phyloP scores from a whole-genome alignment of 768 basidiomycete species.

The Amanita jacksonii region DNA sequence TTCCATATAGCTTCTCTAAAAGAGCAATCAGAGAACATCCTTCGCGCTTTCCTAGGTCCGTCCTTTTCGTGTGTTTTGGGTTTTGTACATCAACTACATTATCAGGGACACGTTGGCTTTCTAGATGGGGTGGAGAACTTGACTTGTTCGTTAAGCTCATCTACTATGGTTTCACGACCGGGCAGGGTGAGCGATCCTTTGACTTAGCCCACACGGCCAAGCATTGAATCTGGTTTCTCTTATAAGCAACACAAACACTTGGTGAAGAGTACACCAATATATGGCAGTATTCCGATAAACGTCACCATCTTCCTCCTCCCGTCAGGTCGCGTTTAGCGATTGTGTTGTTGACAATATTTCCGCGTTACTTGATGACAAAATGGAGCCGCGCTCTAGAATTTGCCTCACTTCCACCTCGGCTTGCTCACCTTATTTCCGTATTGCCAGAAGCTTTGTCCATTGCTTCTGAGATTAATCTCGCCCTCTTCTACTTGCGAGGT shows the following conservation, averaged over 20 bases:
- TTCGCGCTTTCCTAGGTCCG: slow-evolving; percentile 72
- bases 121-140: slow-evolving; percentile 74
- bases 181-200: slow-evolving; percentile 43
- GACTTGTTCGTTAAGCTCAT: slow-evolving; percentile 56
- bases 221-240: slow-evolving; percentile 7
- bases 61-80: slow-evolving; percentile 7
- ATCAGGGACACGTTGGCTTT: slow-evolving; percentile 77
- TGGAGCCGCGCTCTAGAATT: slow-evolving; percentile 25
- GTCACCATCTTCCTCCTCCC: slow-evolving; percentile 33
- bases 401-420: slow-evolving; percentile 24
- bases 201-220: not conserved
- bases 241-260: slow-evolving; percentile 76
- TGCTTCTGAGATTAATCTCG: slow-evolving; percentile 63
- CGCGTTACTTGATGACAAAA: slow-evolving; percentile 50
- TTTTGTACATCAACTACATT: slow-evolving; percentile 4
- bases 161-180: slow-evolving; percentile 69
- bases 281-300: slow-evolving; percentile 54
- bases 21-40: slow-evolving; percentile 65
- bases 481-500: slow-evolving; percentile 71
- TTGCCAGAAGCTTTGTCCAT: slow-evolving; percentile 48
- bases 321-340: slow-evolving; percentile 37
- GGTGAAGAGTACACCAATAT: slow-evolving; percentile 91
- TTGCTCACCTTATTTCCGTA: slow-evolving; percentile 24
- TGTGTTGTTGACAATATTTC: slow-evolving; percentile 57
- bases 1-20: slow-evolving; percentile 67